phyloP scores from a whole-genome alignment of 2,329 filamentous ascomycete genomes.

The Phaeosphaeria sp. region DNA sequence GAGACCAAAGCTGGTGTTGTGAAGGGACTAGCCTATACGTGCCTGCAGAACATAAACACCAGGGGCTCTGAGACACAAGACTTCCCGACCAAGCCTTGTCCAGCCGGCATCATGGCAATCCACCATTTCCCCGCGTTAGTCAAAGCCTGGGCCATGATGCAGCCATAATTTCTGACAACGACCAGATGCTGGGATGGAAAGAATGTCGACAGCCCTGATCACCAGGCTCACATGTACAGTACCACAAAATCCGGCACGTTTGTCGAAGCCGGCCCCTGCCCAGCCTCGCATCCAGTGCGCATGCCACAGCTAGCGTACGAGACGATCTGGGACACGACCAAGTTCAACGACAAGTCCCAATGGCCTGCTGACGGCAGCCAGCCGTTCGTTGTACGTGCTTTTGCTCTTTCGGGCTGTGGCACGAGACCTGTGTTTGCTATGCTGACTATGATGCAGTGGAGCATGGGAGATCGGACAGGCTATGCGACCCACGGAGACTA shows the following conservation, averaged over 20 bases:
- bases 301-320: constrained; percentile 19
- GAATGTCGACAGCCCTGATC: constrained; percentile 62
- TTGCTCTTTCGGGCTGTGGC: constrained; percentile 36
- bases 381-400: constrained; percentile 13
- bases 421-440: constrained; percentile 11
- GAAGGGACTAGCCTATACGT: constrained; percentile 25
- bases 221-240: constrained; percentile 67
- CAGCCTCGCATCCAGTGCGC: constrained; percentile 15
- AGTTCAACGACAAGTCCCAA: constrained; percentile 16
- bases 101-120: constrained; percentile 65
- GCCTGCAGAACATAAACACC: constrained; percentile 49
- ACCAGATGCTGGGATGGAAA: constrained; percentile 67
- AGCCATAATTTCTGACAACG: constrained; percentile 1
- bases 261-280: constrained; percentile 14
- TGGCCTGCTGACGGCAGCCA: constrained; percentile 16
- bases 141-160: neutral
- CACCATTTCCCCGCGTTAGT: constrained; percentile 68
- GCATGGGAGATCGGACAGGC: constrained; percentile 45
- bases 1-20: neutral
- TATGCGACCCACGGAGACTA: constrained; percentile 60
- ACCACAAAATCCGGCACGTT: constrained; percentile 51
- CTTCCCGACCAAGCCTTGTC: constrained; percentile 51
- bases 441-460: constrained; percentile 32
- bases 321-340: constrained; percentile 17
- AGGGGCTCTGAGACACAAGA: constrained; percentile 19